Conservation (phyloP, 2,329 filamentous ascomycete species). For the Truncatella angustata region DNA sequence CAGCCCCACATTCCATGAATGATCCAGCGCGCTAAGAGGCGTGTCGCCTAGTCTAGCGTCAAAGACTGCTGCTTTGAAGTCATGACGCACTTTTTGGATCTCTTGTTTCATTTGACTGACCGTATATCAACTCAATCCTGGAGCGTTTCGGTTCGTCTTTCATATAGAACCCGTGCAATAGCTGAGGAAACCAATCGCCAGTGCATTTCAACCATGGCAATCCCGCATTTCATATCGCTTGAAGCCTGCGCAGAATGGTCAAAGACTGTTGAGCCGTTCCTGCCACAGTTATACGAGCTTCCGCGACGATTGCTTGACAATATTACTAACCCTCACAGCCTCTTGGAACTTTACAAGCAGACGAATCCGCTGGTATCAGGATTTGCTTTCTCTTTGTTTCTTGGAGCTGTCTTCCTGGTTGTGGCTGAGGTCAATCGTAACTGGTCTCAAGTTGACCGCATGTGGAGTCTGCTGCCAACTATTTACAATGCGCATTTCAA, state of each 20-base stretch:
- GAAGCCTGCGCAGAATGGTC: conserved; percentile 75
- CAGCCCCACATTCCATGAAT: background rate
- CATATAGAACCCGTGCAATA: too few relatives aligned
- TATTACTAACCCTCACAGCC: conserved; percentile 55
- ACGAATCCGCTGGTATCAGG: conserved; percentile 85
- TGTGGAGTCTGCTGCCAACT: conserved; percentile 87
- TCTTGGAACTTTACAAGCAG: conserved; percentile 71
- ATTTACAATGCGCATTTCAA: conserved; percentile 84
- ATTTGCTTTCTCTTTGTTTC: conserved; percentile 66
- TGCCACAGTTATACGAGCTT: conserved; percentile 67
- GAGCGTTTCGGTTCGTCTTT: background rate
- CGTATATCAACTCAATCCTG: background rate
- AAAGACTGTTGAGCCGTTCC: conserved; percentile 72
- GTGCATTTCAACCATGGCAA: conserved; percentile 61
- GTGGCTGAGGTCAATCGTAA: conserved; percentile 85
- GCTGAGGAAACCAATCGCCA: too few relatives aligned
- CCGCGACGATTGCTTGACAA: conserved; percentile 63
- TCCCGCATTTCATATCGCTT: conserved; percentile 69
- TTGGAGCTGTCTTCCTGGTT: conserved; percentile 72
- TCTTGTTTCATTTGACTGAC: background rate
- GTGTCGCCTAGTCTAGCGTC: background rate
- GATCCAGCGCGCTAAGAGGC: background rate
- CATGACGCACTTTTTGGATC: conserved; percentile 3
- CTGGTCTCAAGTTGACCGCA: conserved; percentile 93
- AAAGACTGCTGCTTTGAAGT: background rate